Percentiles rank a stretch among this genome's conserved stretches.
Conservation (phyloP, 257 asterid species). For the Apocynum venetum region DNA sequence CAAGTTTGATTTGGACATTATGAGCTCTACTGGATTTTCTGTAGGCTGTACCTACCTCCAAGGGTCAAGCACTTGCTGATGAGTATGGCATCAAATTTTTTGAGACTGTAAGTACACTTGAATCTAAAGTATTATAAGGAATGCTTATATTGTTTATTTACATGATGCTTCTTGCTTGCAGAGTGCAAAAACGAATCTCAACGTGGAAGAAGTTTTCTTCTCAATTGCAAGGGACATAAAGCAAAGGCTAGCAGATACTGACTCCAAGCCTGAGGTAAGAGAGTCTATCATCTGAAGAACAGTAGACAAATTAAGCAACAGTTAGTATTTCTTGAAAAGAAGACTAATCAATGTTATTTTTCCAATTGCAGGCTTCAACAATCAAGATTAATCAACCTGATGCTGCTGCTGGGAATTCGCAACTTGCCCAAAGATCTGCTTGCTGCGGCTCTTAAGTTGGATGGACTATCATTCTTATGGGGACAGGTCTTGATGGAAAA, state of each 20-base stretch:
- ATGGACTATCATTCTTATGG: not conserved
- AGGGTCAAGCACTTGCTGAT: slow-evolving; percentile 47
- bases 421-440: slow-evolving; percentile 32
- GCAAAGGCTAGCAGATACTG: slow-evolving; percentile 44
- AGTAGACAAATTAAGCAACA: not conserved
- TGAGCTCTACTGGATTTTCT: not conserved
- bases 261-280: slow-evolving; percentile 33
- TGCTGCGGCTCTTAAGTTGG: slow-evolving; percentile 34
- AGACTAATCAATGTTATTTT: not conserved
- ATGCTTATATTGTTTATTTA: not conserved
- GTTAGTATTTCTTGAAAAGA: not conserved
- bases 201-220: slow-evolving; percentile 45
- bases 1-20: not conserved
- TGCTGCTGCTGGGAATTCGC: slow-evolving; percentile 23
- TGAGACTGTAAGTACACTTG: slow-evolving; percentile 37
- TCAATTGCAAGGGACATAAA: slow-evolving; percentile 44
- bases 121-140: not conserved
- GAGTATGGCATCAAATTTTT: slow-evolving; percentile 45
- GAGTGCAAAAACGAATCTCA: slow-evolving; percentile 47
- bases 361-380: slow-evolving; percentile 32
- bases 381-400: slow-evolving; percentile 38
- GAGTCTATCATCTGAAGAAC: not conserved
- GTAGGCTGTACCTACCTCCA: slow-evolving; percentile 43
- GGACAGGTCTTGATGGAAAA: not conserved
- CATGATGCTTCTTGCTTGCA: slow-evolving; percentile 17